Evolutionary conservation across 1,139 yeast genomes (phyloP).

Genomic region (Candida labiduridarum): DNA sequence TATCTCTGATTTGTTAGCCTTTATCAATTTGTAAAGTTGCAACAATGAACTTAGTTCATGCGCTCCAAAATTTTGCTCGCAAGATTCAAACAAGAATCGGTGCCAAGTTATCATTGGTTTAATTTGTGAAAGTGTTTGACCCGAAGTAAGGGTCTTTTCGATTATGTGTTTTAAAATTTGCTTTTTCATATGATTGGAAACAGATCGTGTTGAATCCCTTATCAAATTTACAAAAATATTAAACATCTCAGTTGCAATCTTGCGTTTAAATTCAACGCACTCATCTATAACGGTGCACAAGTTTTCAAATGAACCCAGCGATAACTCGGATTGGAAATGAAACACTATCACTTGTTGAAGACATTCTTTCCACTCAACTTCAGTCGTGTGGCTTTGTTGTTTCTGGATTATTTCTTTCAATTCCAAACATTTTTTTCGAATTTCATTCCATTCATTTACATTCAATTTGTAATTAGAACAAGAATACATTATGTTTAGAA

Average conservation of each 20-base stretch:
- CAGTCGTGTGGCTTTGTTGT: background rate
- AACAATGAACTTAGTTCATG: conserved; percentile 4
- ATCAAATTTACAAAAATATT: conserved; percentile 9
- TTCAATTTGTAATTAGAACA: conserved; percentile 1
- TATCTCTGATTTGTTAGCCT: conserved; percentile 5
- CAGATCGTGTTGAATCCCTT: background rate
- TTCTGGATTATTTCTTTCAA: conserved; percentile 6
- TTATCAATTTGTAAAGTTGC: conserved; percentile 9
- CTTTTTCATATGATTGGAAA: conserved; percentile 4
- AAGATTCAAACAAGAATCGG: conserved; percentile 7
- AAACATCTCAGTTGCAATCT: conserved; percentile 6
- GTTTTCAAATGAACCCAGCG: conserved; percentile 11
- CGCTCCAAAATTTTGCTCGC: conserved; percentile 3
- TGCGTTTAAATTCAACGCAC: conserved; percentile 6
- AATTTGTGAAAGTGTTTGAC: conserved; percentile 4
- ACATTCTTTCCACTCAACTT: conserved; percentile 11
- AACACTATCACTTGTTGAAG: conserved; percentile 3
- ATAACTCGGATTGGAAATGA: conserved; percentile 16
- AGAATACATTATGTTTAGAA: conserved; percentile 9
- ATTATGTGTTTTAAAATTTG: conserved; percentile 7
- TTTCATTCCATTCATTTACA: conserved; percentile 10
- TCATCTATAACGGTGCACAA: conserved; percentile 9
- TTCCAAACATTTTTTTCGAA: conserved; percentile 12
- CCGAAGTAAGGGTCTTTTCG: background rate
- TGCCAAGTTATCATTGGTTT: conserved; percentile 10